phyloP scores from a whole-genome alignment of 2,329 filamentous ascomycete genomes.

The Biscogniauxia mediterranea region DNA sequence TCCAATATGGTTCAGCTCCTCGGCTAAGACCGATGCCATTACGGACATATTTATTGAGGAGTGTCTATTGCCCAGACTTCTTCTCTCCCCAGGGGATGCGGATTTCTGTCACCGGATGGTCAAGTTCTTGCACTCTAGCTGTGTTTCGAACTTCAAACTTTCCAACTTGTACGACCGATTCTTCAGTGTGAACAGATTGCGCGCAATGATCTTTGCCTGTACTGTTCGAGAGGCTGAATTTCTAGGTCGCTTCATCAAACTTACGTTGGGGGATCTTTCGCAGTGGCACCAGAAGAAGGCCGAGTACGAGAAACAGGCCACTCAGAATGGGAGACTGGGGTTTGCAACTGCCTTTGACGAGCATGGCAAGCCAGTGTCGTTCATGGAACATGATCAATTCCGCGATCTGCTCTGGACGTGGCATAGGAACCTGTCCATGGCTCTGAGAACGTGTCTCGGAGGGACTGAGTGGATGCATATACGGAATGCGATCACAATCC shows the following conservation, averaged over 20 bases:
- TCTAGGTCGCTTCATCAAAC: constrained; percentile 85
- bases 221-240: constrained; percentile 90
- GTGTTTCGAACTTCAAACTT: constrained; percentile 82
- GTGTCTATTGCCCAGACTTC: constrained; percentile 84
- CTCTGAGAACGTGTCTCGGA: constrained; percentile 77
- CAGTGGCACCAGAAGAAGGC: constrained; percentile 79
- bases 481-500: constrained; percentile 86
- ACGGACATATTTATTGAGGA: constrained; percentile 81
- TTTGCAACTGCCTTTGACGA: constrained; percentile 74
- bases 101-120: constrained; percentile 86
- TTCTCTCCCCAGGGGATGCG: constrained; percentile 81
- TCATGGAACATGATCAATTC: constrained; percentile 84
- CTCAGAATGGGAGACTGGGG: constrained; percentile 61
- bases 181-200: constrained; percentile 78
- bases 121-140: constrained; percentile 81
- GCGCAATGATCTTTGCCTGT: constrained; percentile 81
- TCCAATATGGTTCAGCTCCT: constrained; percentile 68
- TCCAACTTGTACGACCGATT: constrained; percentile 80
- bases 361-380: constrained; percentile 66
- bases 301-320: constrained; percentile 79
- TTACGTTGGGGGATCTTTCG: constrained; percentile 75
- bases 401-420: constrained; percentile 83
- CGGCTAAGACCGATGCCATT: constrained; percentile 62
- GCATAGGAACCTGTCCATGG: constrained; percentile 79
- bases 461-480: constrained; percentile 96